Percentiles rank a stretch among this genome's conserved stretches.
Evolutionary conservation across 2,329 filamentous ascomycete species (phyloP).

Genomic region (Colletotrichum siamense): DNA sequence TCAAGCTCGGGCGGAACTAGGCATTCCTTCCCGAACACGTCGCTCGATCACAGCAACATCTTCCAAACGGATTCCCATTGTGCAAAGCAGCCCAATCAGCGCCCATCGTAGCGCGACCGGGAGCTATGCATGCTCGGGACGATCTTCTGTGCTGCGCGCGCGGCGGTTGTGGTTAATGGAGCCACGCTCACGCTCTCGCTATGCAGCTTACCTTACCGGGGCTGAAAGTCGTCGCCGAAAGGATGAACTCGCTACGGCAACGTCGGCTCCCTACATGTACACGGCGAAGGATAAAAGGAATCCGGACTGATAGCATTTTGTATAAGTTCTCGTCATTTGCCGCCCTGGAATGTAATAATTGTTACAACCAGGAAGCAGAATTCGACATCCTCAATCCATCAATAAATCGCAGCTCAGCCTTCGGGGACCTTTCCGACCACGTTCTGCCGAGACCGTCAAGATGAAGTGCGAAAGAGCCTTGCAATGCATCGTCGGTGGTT

Average conservation of each 20-base stretch:
- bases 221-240: background rate
- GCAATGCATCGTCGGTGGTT: background rate
- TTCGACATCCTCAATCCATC: background rate
- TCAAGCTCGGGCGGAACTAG: background rate
- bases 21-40: background rate
- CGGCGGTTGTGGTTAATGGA: background rate
- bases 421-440: background rate
- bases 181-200: background rate
- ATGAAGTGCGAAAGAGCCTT: slow-evolving; percentile 4
- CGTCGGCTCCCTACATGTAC: background rate
- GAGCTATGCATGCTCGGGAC: background rate
- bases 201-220: background rate
- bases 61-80: accelerated
- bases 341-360: accelerated
- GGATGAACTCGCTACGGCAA: background rate
- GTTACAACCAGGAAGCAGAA: background rate
- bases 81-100: background rate
- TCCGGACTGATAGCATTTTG: accelerated
- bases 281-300: accelerated
- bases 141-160: background rate
- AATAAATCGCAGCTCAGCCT: background rate
- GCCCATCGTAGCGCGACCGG: background rate
- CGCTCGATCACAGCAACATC: background rate
- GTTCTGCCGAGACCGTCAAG: background rate
- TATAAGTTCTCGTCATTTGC: accelerated